These are phyloP conservation scores for Inga leiocalycina DNA, from an alignment of 306 rosid species.

Conservation along the genomic window DNA sequence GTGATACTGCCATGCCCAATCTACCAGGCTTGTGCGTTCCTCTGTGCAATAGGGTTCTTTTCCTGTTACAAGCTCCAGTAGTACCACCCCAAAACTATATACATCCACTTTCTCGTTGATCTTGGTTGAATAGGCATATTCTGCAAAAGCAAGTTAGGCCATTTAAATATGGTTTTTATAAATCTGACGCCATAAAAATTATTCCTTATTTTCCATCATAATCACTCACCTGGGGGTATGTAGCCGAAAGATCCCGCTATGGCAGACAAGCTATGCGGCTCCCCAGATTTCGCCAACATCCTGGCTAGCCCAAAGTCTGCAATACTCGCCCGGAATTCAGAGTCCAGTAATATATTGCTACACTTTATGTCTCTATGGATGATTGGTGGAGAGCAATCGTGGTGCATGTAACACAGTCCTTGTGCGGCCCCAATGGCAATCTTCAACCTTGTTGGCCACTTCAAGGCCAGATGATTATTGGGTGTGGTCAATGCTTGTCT, in stretches of 20 bases:
- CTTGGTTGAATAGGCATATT: constrained; percentile 67
- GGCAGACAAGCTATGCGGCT: constrained; percentile 49
- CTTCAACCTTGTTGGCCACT: constrained; percentile 78
- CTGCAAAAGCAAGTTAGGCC: constrained; percentile 47
- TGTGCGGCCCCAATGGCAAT: constrained; percentile 87
- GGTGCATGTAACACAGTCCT: constrained; percentile 89
- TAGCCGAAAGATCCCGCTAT: constrained; percentile 91
- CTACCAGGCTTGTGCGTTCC: constrained; percentile 63
- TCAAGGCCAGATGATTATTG: constrained; percentile 40
- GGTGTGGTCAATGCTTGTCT: constrained; percentile 38
- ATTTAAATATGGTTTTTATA: not conserved
- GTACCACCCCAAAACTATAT: constrained; percentile 87
- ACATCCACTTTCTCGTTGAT: constrained; percentile 80
- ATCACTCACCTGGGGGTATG: constrained; percentile 78
- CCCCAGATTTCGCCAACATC: constrained; percentile 61
- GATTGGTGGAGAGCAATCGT: constrained; percentile 73
- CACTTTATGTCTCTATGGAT: constrained; percentile 90
- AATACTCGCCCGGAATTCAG: constrained; percentile 68
- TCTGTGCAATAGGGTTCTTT: constrained; percentile 56
- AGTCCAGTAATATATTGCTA: constrained; percentile 83
- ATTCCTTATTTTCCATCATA: not conserved
- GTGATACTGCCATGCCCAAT: constrained; percentile 71
- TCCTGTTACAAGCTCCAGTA: constrained; percentile 80
- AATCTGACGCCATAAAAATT: not conserved
- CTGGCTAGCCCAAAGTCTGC: constrained; percentile 97